Evolutionary conservation across 805 yeast species (phyloP), one percentile per base, ranked within the genome.

Genomic region (Lachancea thermotolerans): DNA sequence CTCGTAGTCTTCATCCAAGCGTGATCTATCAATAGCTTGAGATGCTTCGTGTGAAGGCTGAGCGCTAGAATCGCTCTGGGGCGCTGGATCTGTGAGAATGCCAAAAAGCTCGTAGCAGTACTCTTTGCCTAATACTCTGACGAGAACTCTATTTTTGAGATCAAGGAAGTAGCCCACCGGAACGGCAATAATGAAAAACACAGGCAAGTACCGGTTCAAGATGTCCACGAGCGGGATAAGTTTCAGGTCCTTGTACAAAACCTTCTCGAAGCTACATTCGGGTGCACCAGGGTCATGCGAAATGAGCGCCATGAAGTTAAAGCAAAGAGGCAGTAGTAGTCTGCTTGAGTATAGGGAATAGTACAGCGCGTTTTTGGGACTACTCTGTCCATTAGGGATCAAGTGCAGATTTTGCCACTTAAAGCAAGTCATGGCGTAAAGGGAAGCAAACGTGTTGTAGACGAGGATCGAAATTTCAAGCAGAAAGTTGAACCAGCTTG

Each of bases 1-100:
- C 35, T 61, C 60, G 33, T 60, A 60, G 45, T 62, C 66, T 48
- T 74, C 74, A 52, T 78, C 83, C 31, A 69, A 63, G 12, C 57
- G 49, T n/a, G 56, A 50, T 9, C 59, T 37, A 17, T 12, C 28
- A 4, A 17, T 29, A 8, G 44, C 39, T 9, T 17, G 39, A 9
- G 39, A 27, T 17, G 14, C 17, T 17, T 35, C 39, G 10, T 37
- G 25, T 3, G 46, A 25, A 5, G 39, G 11, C 44, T 66, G 66
- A 18, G 51, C 53, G 39, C 10, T 17, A 7, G 14, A 39, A 12
- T 31, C 36, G 5, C 27, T 14, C 29, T 12, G 43, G 10, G 48
- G 31, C 1, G 48, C 51, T 8, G 61, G 61, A 14, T 57, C 62
- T 46, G 57, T 55, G 47, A 57, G 41, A 56, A 57, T 59, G 21